Evolutionary conservation across 2,329 filamentous ascomycete genomes (phyloP), one percentile per base, ranked within the genome.

Genomic region (Colletotrichum paranaense): DNA sequence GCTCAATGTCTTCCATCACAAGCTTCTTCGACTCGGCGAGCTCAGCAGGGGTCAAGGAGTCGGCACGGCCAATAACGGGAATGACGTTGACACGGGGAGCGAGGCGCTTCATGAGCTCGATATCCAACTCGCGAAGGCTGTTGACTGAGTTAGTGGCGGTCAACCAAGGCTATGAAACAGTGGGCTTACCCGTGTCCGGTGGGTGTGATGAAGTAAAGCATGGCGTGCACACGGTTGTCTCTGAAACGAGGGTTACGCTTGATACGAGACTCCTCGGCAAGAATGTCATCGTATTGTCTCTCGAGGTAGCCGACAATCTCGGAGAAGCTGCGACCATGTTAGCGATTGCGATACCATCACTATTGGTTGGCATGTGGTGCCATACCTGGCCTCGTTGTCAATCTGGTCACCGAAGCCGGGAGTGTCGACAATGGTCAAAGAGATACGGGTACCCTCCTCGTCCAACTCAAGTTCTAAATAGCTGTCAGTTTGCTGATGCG

Each of bases 221-320:
- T 92, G 78, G 95, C 97, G 82, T 99, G 97, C 62, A 99, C 95
- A 88, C 97, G 94, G 88, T 99, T 98, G 88, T 99, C 97, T 82
- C 97, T 93, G 93, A 99, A 99, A 81, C 97, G 93, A 79, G 97
- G 97, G 89, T 99, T 99, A 95, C 97, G 97, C 94, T 99, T 99
- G 90, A 99, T 99, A 89, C 97, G 95, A 80, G 97, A 98, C 88
- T 99, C 97, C 88, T 98, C 96, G 75, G 97, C 96, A 79, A 99
- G 91, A 89, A 99, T 98, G 84, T 98, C 95, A 86, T 99, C 97
- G 86, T 98, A 98, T 91, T 99, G 96, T 87, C 96, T 92, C 90
- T 99, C 97, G 80, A 99, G 94, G 87, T 97, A 98, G 78, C 95
- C 96, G 78, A 98, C 95, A 81, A 99, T 99, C 86, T 98, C 97